Evolutionary conservation across 2,329 filamentous ascomycete genomes (phyloP).

Genomic region (Neonectria faginata): DNA sequence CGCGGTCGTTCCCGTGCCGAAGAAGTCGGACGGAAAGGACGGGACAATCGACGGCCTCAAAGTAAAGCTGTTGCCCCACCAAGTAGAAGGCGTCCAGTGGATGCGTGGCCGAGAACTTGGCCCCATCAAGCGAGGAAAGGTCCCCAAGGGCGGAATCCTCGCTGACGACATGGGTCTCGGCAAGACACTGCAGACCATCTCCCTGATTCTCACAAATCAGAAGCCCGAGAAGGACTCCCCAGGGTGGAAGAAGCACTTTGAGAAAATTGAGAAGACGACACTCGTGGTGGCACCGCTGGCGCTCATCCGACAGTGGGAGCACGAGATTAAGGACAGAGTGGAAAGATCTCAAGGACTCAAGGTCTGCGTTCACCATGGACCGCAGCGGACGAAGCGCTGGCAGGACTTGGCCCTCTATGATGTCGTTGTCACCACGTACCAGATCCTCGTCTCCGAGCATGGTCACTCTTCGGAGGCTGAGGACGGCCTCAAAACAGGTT

Average conservation of each 20-base stretch:
- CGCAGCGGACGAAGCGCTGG: conserved; percentile 82
- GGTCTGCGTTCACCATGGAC: conserved; percentile 92
- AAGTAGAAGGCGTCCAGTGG: conserved; percentile 94
- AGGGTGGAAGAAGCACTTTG: conserved; percentile 75
- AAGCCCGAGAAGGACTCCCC: conserved; percentile 70
- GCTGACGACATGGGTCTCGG: conserved; percentile 98
- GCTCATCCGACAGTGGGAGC: conserved; percentile 96
- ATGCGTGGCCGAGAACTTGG: conserved; percentile 94
- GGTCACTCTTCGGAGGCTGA: conserved; percentile 72
- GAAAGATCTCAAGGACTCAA: conserved; percentile 75
- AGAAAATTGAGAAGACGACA: conserved; percentile 79
- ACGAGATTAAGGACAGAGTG: conserved; percentile 89
- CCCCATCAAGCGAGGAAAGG: conserved; percentile 80
- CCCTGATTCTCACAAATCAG: conserved; percentile 85
- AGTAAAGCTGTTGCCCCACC: conserved; percentile 90
- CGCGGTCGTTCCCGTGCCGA: conserved; percentile 13
- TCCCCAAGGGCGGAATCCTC: conserved; percentile 93
- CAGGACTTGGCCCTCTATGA: conserved; percentile 86
- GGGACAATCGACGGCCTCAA: conserved; percentile 79
- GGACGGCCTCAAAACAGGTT: conserved; percentile 77
- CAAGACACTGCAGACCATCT: conserved; percentile 94
- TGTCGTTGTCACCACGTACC: conserved; percentile 97
- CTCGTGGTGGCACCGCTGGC: conserved; percentile 93
- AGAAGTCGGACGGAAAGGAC: conserved; percentile 54
- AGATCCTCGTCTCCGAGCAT: conserved; percentile 93